phyloP scores from a whole-genome alignment of 352 stramenopile genomes.

The Ophiocytium majus region DNA sequence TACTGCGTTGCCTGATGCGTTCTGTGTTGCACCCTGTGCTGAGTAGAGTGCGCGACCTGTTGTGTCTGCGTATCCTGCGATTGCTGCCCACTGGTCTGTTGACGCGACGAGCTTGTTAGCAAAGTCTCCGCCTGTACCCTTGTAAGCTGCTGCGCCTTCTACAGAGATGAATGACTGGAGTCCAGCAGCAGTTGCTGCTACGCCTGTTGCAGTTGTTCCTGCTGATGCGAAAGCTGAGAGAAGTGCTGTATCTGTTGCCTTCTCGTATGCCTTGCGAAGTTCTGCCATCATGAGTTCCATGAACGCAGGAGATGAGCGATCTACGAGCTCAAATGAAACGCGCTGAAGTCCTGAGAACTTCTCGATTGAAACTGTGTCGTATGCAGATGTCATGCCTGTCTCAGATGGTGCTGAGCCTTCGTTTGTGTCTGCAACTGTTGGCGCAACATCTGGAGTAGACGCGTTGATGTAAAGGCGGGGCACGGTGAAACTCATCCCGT shows the following conservation, averaged over 20 bases:
- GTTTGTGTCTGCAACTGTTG: constrained; percentile 15
- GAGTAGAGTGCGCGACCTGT: not conserved
- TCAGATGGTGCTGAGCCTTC: constrained; percentile 13
- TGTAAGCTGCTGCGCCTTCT: constrained; percentile 2
- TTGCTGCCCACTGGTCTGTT: constrained; percentile 11
- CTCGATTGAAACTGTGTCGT: constrained; percentile 2
- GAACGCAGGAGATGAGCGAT: constrained; percentile 11
- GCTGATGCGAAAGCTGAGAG: not conserved
- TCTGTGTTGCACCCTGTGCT: constrained; percentile 6
- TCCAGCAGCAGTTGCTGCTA: not conserved
- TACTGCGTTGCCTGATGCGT: not conserved
- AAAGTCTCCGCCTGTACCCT: constrained; percentile 2
- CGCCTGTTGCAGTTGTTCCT: constrained; percentile 5
- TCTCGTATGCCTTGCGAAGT: constrained; percentile 15
- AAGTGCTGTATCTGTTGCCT: constrained; percentile 17
- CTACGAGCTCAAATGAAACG: constrained; percentile 1
- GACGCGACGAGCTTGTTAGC: constrained; percentile 14
- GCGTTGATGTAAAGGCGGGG: no score
- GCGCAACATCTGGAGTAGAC: not conserved
- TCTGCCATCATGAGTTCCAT: constrained; percentile 6
- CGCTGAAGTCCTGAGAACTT: not conserved
- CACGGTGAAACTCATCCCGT: constrained; percentile 6
- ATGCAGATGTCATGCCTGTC: constrained; percentile 8
- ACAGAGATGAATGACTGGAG: constrained; percentile 15
- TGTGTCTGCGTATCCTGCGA: not conserved